Base-by-base conservation (phyloP, 495 filamentous ascomycete genomes). In the Lichina pygmaea region DNA sequence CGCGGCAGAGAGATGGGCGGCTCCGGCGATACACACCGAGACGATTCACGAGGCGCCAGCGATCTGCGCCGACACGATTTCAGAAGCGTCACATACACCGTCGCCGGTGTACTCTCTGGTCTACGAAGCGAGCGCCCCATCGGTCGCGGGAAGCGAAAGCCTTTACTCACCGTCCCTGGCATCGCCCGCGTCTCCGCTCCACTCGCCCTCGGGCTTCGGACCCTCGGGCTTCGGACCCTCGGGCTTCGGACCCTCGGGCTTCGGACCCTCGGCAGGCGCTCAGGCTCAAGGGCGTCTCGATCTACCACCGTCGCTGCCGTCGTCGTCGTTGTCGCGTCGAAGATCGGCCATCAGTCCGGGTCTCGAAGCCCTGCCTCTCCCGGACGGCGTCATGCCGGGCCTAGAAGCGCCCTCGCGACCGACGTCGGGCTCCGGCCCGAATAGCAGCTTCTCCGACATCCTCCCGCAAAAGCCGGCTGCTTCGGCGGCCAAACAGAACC, bases 1-100 rank as follows among this genome's bases (percentile, higher is more conserved):
- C 44, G 69, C 77, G 40, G 86, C 81, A 11, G 75, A 79, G 56
- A 68, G 73, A 46, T 92, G 82, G 83, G 67, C 36, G 2, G 13
- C 11, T 15, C 36, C 10, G 36, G 1, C 36, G 2, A 39, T 11
- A 2, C 13, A 11, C 10, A 15, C 36, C 36, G 24, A 24, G 2
- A 24, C 24, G 24, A 24, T 24, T 4, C 24, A 24, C 24, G 24
- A 24, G 4, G 24, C 24, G 24, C 24, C 24, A 24, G 24, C 24
- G 24, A 24, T 24, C 24, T 24, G 4, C 24, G 24, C 24, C 24
- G 24, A 24, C 24, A 24, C 4, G 24, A 24, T 24, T 4, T 4
- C 24, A 24, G 24, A 24, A 24, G 24, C 24, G 1, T 24, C 24
- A 24, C 24, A 4, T 24, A 24, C 24, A 4, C 24, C 24, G 24